phyloP scores from a whole-genome alignment of 2,329 filamentous ascomycete genomes.

The Phyllosticta citrichinensis region DNA sequence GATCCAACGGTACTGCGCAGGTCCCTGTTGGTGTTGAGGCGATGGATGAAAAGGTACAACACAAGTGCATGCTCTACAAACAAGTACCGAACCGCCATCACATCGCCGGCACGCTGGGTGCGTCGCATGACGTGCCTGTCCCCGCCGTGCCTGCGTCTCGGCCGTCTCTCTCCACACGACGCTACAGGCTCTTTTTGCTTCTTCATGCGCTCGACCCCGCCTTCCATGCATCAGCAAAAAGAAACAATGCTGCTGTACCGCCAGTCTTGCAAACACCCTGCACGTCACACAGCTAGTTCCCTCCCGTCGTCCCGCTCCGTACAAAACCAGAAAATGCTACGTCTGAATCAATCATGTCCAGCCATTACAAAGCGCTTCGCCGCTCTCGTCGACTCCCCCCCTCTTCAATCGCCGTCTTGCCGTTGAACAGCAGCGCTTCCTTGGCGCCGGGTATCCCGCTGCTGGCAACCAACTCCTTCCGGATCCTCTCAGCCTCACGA shows the following conservation, averaged over 20 bases:
- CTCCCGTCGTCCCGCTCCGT: not conserved
- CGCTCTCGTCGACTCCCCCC: slow-evolving; percentile 26
- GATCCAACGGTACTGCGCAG: not conserved
- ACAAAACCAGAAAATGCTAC: not conserved
- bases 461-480: slow-evolving; percentile 29
- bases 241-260: not conserved
- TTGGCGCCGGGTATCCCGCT: slow-evolving; percentile 16
- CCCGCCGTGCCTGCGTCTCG: not conserved
- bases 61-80: too few species aligned
- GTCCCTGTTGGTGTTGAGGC: not conserved
- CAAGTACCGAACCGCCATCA: too few species aligned
- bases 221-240: not conserved
- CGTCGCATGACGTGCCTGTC: not conserved
- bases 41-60: too few species aligned
- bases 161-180: not conserved
- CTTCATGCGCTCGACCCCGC: not conserved
- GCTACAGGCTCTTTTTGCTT: not conserved
- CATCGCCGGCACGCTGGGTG: not conserved
- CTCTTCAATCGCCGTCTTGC: slow-evolving; percentile 29
- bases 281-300: not conserved
- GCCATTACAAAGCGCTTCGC: slow-evolving; percentile 15
- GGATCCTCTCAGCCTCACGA: slow-evolving; percentile 44
- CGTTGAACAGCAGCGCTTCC: slow-evolving; percentile 19
- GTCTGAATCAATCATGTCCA: not conserved
- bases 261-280: not conserved